Evolutionary conservation across 1,284 basidiomycete species (phyloP).

Genomic region (Ganoderma resinaceum): DNA sequence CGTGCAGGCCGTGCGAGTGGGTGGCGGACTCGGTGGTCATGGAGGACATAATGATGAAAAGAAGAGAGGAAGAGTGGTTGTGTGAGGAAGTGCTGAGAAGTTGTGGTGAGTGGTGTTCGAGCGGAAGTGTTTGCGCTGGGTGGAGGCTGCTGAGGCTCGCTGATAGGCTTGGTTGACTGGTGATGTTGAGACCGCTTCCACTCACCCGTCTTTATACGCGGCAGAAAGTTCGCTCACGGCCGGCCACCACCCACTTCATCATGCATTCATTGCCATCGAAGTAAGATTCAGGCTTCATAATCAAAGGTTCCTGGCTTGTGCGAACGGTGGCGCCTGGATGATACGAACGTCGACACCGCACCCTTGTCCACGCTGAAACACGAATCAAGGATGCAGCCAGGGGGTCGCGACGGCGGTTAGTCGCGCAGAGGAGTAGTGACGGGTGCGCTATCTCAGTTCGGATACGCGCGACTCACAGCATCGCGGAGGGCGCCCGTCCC

Average conservation of each 20-base stretch:
- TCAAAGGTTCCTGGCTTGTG: background rate
- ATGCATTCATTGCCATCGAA: background rate
- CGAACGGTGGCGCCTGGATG: background rate
- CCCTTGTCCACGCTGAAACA: background rate
- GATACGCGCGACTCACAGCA: background rate
- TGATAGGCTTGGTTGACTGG: background rate
- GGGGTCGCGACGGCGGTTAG: background rate
- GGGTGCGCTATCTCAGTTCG: background rate
- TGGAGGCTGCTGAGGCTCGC: background rate
- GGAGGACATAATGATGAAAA: conserved; percentile 1
- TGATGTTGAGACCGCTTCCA: background rate
- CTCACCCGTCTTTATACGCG: conserved; percentile 4
- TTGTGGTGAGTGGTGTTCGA: background rate
- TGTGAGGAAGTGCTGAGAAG: background rate
- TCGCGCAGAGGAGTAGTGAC: background rate
- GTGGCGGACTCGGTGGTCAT: background rate
- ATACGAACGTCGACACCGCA: background rate
- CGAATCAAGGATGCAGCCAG: background rate
- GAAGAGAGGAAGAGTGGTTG: background rate
- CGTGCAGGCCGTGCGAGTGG: conserved; percentile 16
- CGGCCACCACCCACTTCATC: background rate
- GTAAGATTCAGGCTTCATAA: background rate
- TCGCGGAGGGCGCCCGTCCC: background rate
- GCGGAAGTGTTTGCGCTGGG: conserved; percentile 1
- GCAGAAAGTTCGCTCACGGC: background rate